A percentile compares a stretch with the other conserved stretches of the same genome.
These are phyloP conservation scores for Astragalus membranaceus DNA, from an alignment of 306 rosid species.

Conservation along the genomic window DNA sequence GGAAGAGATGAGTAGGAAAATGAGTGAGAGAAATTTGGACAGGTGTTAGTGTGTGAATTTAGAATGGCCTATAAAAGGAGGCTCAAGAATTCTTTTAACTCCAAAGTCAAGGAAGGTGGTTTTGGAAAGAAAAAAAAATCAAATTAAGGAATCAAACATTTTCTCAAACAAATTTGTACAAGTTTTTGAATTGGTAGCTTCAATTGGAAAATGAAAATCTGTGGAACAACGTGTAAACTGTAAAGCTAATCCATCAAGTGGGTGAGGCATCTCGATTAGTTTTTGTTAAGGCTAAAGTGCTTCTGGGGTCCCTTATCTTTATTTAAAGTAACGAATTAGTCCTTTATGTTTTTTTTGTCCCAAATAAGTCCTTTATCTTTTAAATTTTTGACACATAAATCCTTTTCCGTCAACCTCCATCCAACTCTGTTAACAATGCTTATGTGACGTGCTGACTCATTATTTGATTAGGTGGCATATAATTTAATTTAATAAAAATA, in stretches of 20 bases:
- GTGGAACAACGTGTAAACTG: slow-evolving; percentile 22
- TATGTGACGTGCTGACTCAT: too few relatives aligned
- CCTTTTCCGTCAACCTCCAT: too few relatives aligned
- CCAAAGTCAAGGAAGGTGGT: slow-evolving; percentile 19
- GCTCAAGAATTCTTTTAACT: slow-evolving; percentile 12
- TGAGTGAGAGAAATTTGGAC: slow-evolving; percentile 11
- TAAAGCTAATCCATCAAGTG: slow-evolving; percentile 24
- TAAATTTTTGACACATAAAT: too few relatives aligned
- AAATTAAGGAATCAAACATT: neutral
- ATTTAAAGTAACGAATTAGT: too few relatives aligned
- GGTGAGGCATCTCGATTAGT: slow-evolving; percentile 13
- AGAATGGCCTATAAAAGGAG: slow-evolving; percentile 4
- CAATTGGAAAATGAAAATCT: slow-evolving; percentile 21
- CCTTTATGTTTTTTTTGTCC: too few relatives aligned
- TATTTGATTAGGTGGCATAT: too few relatives aligned
- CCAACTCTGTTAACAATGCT: too few relatives aligned
- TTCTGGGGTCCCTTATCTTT: too few relatives aligned
- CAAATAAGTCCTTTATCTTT: too few relatives aligned
- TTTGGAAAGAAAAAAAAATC: neutral
- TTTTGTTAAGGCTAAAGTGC: too few relatives aligned
- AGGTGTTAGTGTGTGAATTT: neutral
- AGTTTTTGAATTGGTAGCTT: slow-evolving; percentile 23
- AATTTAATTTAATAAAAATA: too few relatives aligned
- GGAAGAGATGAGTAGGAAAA: slow-evolving; percentile 7
- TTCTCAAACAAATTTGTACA: slow-evolving; percentile 12